A percentile compares a stretch with the other conserved stretches of the same genome.
Evolutionary conservation across 208 protist species (phyloP).

Genomic region (Trypanosoma melophagium): DNA sequence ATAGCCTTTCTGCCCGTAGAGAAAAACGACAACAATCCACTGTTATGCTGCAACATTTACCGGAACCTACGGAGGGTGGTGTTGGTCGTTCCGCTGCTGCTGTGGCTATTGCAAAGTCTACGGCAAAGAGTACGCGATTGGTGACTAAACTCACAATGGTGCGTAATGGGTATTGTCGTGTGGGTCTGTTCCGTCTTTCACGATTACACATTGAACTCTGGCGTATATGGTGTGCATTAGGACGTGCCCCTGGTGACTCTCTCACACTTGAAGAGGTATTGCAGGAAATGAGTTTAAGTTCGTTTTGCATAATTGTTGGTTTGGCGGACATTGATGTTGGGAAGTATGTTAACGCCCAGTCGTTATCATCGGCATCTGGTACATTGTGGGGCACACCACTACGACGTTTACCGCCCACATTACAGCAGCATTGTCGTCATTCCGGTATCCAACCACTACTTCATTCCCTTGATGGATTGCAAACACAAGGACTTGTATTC

Average conservation of each 20-base stretch:
- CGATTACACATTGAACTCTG: slow-evolving; percentile 85
- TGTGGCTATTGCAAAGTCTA: slow-evolving; percentile 23
- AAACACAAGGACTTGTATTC: slow-evolving; percentile 43
- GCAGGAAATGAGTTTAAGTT: slow-evolving; percentile 76
- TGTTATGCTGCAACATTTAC: slow-evolving; percentile 45
- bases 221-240: slow-evolving; percentile 46
- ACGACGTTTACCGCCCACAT: slow-evolving; percentile 41
- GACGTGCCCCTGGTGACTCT: neutral
- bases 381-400: slow-evolving; percentile 49
- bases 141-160: slow-evolving; percentile 51
- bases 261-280: slow-evolving; percentile 46
- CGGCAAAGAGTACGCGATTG: slow-evolving; percentile 16
- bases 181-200: slow-evolving; percentile 39
- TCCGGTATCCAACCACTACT: slow-evolving; percentile 39
- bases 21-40: slow-evolving; percentile 8
- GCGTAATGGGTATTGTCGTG: slow-evolving; percentile 75
- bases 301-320: slow-evolving; percentile 80
- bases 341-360: slow-evolving; percentile 8
- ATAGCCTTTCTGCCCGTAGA: slow-evolving; percentile 17
- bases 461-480: slow-evolving; percentile 42
- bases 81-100: slow-evolving; percentile 22
- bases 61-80: slow-evolving; percentile 33
- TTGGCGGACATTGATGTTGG: slow-evolving; percentile 51
- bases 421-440: slow-evolving; percentile 46
- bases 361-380: neutral